Percentiles rank a stretch among this genome's conserved stretches.
Evolutionary conservation across 2,329 filamentous ascomycete genomes (phyloP).

Genomic region (Fusarium sp.): DNA sequence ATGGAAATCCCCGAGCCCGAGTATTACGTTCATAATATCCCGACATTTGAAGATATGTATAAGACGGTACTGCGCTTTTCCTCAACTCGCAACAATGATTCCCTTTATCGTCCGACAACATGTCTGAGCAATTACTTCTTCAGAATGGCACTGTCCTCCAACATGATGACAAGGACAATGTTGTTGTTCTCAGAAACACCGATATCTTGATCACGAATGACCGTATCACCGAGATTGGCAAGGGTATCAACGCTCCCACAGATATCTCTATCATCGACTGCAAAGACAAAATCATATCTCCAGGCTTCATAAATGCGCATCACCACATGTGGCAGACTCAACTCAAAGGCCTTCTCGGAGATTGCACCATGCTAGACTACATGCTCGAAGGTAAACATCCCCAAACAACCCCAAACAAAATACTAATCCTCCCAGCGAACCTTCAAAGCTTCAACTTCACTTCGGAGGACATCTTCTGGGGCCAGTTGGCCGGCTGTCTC

Average conservation of each 20-base stretch:
- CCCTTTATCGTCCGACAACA: rapidly evolving
- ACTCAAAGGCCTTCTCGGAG: constrained; percentile 3
- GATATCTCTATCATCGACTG: background rate
- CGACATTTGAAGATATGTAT: background rate
- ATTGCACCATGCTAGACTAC: constrained; percentile 15
- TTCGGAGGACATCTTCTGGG: background rate
- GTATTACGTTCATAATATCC: background rate
- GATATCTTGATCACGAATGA: background rate
- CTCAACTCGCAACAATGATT: rapidly evolving
- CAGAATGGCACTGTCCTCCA: background rate
- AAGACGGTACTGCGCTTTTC: background rate
- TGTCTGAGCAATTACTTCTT: background rate
- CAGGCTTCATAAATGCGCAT: constrained; percentile 1
- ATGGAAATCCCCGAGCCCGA: background rate
- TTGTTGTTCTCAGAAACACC: background rate
- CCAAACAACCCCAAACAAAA: rapidly evolving
- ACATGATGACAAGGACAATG: background rate
- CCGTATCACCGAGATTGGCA: background rate
- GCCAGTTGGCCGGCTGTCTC: constrained; percentile 1
- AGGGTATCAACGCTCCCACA: rapidly evolving
- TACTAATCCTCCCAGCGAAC: background rate
- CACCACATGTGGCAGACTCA: constrained; percentile 20
- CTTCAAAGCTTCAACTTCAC: constrained; percentile 13
- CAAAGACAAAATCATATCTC: rapidly evolving
- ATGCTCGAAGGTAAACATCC: background rate